These are phyloP conservation scores for Geoglossum cookeanum DNA, from an alignment of 2,329 filamentous ascomycete species.

Conservation along the genomic window DNA sequence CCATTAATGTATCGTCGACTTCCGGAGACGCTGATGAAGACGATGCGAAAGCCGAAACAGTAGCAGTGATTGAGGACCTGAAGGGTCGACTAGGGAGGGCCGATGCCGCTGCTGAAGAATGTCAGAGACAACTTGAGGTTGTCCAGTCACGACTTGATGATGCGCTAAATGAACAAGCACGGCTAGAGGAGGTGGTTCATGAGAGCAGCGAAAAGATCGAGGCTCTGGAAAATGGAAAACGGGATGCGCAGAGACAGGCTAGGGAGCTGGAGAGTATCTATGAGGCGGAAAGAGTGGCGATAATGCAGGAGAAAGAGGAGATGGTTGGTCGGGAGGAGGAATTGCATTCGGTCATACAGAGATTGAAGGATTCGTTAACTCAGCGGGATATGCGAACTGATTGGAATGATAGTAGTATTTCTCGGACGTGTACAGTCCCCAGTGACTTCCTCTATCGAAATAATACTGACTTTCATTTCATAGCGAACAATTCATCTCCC, in stretches of 20 bases:
- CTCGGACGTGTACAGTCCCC: constrained; percentile 27
- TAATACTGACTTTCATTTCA: constrained; percentile 4
- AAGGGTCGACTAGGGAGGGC: constrained; percentile 67
- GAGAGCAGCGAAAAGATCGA: constrained; percentile 75
- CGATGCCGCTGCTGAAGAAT: constrained; percentile 58
- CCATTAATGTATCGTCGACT: constrained; percentile 17
- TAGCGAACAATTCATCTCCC: constrained; percentile 34
- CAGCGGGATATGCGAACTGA: constrained; percentile 40
- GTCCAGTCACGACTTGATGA: constrained; percentile 77
- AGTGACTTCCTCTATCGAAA: not conserved
- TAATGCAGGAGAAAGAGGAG: constrained; percentile 84
- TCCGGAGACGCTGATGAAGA: not conserved
- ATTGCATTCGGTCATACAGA: constrained; percentile 74
- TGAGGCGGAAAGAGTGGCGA: constrained; percentile 70
- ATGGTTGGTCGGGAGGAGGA: constrained; percentile 71
- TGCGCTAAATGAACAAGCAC: constrained; percentile 59
- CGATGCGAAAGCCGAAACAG: not conserved
- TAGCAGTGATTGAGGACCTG: constrained; percentile 52
- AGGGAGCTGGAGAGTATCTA: constrained; percentile 86
- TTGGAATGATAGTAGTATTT: constrained; percentile 20
- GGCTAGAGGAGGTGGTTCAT: constrained; percentile 72
- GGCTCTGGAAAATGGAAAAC: constrained; percentile 62
- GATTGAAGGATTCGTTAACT: constrained; percentile 74
- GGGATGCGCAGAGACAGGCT: constrained; percentile 63
- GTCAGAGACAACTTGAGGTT: constrained; percentile 67